A percentile compares a stretch with the other conserved stretches of the same genome.
phyloP scores from a whole-genome alignment of 2,329 filamentous ascomycete species.

The Pseudogymnoascus sp. region DNA sequence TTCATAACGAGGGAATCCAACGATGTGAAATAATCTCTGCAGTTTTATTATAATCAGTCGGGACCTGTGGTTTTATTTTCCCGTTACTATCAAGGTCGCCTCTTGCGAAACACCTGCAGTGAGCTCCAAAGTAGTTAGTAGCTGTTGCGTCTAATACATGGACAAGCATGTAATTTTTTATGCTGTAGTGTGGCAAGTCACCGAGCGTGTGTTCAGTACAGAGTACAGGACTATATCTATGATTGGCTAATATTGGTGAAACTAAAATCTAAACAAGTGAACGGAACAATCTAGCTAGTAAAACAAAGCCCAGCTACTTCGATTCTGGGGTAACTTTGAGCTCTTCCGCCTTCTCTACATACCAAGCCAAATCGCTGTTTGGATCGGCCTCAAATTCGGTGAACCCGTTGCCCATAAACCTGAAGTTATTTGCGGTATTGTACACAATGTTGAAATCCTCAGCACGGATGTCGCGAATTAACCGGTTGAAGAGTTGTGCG shows the following conservation, averaged over 20 bases:
- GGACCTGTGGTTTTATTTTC: not conserved
- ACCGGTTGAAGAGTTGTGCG: conserved; percentile 30
- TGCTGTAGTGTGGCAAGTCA: not conserved
- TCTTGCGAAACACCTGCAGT: not conserved
- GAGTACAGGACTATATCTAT: not conserved
- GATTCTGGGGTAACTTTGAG: not conserved
- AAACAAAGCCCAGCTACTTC: not conserved
- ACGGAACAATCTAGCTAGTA: not conserved
- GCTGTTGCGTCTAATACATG: not conserved
- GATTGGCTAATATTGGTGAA: not conserved
- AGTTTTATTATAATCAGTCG: not conserved
- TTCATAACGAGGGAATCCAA: not conserved
- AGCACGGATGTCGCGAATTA: conserved; percentile 33
- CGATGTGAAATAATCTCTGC: not conserved
- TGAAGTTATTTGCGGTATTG: conserved; percentile 35
- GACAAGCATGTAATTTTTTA: not conserved
- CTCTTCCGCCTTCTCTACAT: conserved; percentile 13
- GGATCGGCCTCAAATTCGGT: conserved; percentile 25
- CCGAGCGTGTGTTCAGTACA: not conserved
- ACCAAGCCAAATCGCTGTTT: conserved; percentile 24
- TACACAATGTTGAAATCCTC: conserved; percentile 43
- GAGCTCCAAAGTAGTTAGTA: no score
- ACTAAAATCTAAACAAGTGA: not conserved
- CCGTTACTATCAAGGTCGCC: not conserved
- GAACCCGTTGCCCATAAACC: conserved; percentile 42